These are phyloP conservation scores for Camellia japonica DNA, from an alignment of 148 eudicot genomes.

Conservation along the genomic window DNA sequence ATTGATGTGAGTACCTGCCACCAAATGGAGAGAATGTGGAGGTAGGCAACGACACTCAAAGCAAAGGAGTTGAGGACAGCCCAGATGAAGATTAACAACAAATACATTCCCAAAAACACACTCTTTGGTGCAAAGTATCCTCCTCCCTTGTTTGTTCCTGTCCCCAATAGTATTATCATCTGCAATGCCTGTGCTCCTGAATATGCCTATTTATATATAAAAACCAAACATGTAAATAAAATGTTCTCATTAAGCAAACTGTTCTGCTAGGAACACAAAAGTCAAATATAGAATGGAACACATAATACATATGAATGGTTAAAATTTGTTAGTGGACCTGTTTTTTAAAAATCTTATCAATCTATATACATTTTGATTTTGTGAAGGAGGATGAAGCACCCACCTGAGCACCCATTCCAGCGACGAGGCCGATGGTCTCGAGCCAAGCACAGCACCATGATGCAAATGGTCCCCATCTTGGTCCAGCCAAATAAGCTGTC, in stretches of 20 bases:
- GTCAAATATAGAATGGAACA: too few species aligned
- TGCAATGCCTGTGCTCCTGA: conserved; percentile 63
- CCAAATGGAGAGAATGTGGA: conserved; percentile 54
- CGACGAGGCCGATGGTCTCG: conserved; percentile 55
- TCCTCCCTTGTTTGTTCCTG: conserved; percentile 62
- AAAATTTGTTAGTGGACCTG: too few species aligned
- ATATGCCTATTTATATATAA: conserved; percentile 40
- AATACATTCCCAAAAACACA: conserved; percentile 51
- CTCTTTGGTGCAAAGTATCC: conserved; percentile 62
- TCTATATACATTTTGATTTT: too few species aligned
- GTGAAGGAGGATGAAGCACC: neutral
- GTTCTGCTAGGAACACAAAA: neutral
- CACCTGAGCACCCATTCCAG: conserved; percentile 66
- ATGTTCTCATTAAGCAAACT: neutral
- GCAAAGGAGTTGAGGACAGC: conserved; percentile 68
- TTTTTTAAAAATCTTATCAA: too few species aligned
- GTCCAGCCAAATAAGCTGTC: conserved; percentile 70
- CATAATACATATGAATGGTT: too few species aligned
- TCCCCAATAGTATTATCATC: conserved; percentile 48
- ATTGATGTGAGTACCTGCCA: conserved; percentile 46
- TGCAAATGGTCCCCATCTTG: conserved; percentile 71
- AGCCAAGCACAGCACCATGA: conserved; percentile 76
- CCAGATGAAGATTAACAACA: conserved; percentile 44
- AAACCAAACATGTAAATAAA: neutral
- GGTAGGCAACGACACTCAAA: conserved; percentile 48